phyloP scores from a whole-genome alignment of 192 early-diverging fungal species.

The Coemansia asiatica region DNA sequence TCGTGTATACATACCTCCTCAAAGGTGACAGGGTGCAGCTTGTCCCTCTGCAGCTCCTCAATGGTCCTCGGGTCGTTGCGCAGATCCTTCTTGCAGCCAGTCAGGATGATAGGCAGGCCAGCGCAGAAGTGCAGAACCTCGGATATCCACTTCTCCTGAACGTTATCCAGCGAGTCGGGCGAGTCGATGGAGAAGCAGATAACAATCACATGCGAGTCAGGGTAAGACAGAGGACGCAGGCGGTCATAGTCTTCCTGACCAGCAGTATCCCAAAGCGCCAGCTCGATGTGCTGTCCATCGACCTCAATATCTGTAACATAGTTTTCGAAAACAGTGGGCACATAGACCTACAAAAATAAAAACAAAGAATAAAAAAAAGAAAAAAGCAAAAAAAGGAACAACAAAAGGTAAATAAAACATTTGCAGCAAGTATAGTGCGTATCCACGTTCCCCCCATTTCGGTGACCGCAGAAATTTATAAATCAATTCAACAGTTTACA shows the following conservation, averaged over 20 bases:
- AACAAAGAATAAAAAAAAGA: conserved; percentile 4
- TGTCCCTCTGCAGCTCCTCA: conserved; percentile 33
- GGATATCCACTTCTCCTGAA: conserved; percentile 56
- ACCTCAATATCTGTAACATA: conserved; percentile 88
- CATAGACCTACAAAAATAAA: conserved; percentile 48
- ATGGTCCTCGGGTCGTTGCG: conserved; percentile 37
- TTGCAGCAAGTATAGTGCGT: background rate
- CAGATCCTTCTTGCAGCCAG: conserved; percentile 56
- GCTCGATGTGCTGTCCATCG: conserved; percentile 83
- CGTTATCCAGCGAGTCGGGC: conserved; percentile 81
- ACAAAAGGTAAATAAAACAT: conserved; percentile 3
- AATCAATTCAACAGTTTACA: background rate
- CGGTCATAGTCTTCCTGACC: conserved; percentile 97
- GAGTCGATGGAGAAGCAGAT: conserved; percentile 92
- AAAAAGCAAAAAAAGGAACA: background rate
- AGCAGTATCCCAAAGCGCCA: conserved; percentile 97
- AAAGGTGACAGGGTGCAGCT: conserved; percentile 41
- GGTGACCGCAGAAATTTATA: background rate
- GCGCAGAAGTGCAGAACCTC: conserved; percentile 39
- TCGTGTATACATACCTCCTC: conserved; percentile 52
- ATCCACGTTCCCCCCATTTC: background rate
- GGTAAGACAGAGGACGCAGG: conserved; percentile 86
- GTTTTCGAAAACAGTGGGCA: conserved; percentile 95
- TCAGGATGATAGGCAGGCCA: conserved; percentile 27
- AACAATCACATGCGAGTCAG: conserved; percentile 87